Percentiles rank a stretch among this genome's conserved stretches.
Conservation (phyloP, 2,329 filamentous ascomycete genomes). For the Cryphonectria nitschkei region DNA sequence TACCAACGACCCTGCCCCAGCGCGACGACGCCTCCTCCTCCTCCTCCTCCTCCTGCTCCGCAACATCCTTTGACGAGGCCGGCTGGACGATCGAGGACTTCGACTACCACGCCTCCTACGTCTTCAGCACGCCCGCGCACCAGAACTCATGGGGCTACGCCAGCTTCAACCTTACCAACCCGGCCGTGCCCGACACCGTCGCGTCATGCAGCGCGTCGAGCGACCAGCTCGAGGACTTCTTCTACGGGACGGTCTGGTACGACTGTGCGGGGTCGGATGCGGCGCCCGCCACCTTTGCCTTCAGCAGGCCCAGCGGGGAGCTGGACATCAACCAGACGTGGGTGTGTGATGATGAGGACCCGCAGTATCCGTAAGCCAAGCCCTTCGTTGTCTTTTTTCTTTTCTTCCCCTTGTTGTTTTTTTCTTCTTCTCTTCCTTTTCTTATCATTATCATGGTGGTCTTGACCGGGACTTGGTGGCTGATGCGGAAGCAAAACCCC, state of each 20-base stretch:
- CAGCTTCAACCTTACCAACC: constrained; percentile 54
- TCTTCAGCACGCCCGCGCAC: constrained; percentile 56
- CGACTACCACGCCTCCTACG: constrained; percentile 52
- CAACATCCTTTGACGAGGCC: constrained; percentile 40
- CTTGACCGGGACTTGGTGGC: constrained; percentile 1
- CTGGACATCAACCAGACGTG: constrained; percentile 54
- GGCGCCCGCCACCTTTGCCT: constrained; percentile 48
- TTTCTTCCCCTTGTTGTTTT: background rate
- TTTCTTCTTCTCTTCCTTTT: too few relatives aligned
- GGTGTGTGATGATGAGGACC: constrained; percentile 47
- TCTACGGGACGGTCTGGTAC: constrained; percentile 52
- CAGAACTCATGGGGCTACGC: constrained; percentile 53
- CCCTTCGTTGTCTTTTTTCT: background rate
- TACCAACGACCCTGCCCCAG: constrained; percentile 4
- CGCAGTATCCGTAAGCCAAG: constrained; percentile 42
- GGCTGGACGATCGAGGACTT: constrained; percentile 49
- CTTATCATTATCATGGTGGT: background rate
- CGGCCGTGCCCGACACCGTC: constrained; percentile 42
- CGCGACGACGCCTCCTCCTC: constrained; percentile 26
- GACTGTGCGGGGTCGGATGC: constrained; percentile 41
- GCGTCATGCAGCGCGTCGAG: constrained; percentile 47
- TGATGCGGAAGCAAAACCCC: background rate
- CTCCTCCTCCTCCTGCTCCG: constrained; percentile 37
- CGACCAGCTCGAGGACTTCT: constrained; percentile 51
- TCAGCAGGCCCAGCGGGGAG: constrained; percentile 40